A percentile compares a stretch with the other conserved stretches of the same genome.
These are phyloP conservation scores for Leishmania major DNA, from an alignment of 208 protist genomes.

Conservation along the genomic window DNA sequence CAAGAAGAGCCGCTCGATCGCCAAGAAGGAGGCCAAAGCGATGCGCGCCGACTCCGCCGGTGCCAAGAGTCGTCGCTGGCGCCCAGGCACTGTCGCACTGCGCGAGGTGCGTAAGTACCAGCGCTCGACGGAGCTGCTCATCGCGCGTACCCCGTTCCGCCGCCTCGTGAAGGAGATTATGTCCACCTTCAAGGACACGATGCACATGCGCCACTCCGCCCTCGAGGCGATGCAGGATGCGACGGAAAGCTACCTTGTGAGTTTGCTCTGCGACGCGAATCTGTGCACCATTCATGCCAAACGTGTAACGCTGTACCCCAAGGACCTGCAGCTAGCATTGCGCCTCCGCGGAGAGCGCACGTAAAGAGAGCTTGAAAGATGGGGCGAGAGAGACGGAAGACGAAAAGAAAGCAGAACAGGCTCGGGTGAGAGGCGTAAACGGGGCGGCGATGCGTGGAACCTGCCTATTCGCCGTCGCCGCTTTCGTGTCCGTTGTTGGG, in stretches of 20 bases:
- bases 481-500: background rate
- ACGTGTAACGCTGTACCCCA: conserved; percentile 99
- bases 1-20: conserved; percentile 65
- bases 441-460: background rate
- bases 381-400: background rate
- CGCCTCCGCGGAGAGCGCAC: conserved; percentile 96
- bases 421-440: background rate
- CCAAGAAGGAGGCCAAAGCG: conserved; percentile 63
- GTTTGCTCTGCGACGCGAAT: conserved; percentile 94
- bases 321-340: conserved; percentile 98
- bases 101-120: conserved; percentile 99
- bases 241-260: conserved; percentile 95
- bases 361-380: conserved; percentile 14
- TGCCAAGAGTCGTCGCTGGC: conserved; percentile 97
- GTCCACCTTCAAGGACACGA: conserved; percentile 92
- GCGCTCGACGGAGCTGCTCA: conserved; percentile 98
- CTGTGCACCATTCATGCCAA: conserved; percentile 99
- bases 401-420: background rate
- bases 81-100: conserved; percentile 99
- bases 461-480: background rate
- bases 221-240: conserved; percentile 97
- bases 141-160: conserved; percentile 99
- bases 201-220: conserved; percentile 69
- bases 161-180: conserved; percentile 99
- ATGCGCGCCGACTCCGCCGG: conserved; percentile 37